A percentile compares a stretch with the other conserved stretches of the same genome.
These are phyloP conservation scores for Pythium apleroticum DNA, from an alignment of 352 stramenopile species.

Conservation along the genomic window DNA sequence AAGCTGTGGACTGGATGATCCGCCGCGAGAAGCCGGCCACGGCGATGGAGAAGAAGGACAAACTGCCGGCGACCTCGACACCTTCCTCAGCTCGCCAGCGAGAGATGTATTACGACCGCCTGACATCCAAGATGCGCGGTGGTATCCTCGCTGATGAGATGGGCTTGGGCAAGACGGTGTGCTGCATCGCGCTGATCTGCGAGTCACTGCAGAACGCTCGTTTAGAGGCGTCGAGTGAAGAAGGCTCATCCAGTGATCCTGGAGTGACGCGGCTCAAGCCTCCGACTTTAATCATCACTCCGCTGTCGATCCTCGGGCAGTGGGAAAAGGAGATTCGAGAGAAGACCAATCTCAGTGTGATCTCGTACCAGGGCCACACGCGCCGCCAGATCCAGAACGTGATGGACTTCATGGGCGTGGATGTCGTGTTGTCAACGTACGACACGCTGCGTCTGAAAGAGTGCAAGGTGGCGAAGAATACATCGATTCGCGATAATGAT, in stretches of 20 bases:
- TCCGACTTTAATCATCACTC: constrained; percentile 77
- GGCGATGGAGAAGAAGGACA: constrained; percentile 22
- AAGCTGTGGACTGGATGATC: constrained; percentile 90
- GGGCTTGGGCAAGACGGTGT: constrained; percentile 90
- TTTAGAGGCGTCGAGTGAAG: constrained; percentile 27
- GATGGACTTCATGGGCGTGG: constrained; percentile 76
- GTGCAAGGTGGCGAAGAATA: constrained; percentile 43
- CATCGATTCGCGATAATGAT: constrained; percentile 10
- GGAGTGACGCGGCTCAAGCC: constrained; percentile 41
- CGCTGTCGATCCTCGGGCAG: constrained; percentile 82
- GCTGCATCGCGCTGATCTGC: constrained; percentile 78
- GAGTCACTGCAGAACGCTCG: constrained; percentile 55
- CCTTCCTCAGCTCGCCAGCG: constrained; percentile 21
- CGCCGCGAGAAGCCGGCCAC: constrained; percentile 35
- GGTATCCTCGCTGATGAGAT: constrained; percentile 89
- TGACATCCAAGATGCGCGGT: constrained; percentile 41
- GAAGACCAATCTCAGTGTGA: constrained; percentile 75
- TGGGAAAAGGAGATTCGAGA: constrained; percentile 83
- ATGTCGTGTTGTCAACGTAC: constrained; percentile 81
- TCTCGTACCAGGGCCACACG: constrained; percentile 67
- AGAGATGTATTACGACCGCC: constrained; percentile 31
- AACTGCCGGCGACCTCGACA: constrained; percentile 18
- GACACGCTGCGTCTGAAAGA: constrained; percentile 75
- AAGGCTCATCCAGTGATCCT: constrained; percentile 11
- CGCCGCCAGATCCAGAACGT: constrained; percentile 63